These are phyloP conservation scores for Erythrobasidium hasegawianum DNA, from an alignment of 1,284 basidiomycete genomes.

Conservation along the genomic window DNA sequence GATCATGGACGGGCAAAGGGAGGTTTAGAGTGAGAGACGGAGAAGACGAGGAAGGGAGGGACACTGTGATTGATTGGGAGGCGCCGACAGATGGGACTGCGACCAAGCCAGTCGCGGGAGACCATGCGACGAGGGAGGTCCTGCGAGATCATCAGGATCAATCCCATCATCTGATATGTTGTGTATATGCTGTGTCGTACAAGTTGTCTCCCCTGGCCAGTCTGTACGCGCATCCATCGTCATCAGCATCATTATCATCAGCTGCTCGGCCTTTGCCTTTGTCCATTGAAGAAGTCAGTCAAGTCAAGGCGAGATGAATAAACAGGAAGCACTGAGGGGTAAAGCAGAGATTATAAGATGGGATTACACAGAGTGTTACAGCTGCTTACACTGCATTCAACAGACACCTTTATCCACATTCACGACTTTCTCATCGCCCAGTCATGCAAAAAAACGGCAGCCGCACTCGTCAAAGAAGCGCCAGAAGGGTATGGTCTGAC, in stretches of 20 bases:
- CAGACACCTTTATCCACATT: slow-evolving; percentile 55
- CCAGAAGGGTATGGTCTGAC: slow-evolving; percentile 23
- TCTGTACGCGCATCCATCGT: neutral
- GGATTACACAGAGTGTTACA: too few relatives aligned
- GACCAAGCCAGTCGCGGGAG: slow-evolving; percentile 13
- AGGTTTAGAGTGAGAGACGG: neutral
- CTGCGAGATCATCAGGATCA: too few relatives aligned
- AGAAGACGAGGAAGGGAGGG: neutral
- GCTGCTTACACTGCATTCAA: neutral
- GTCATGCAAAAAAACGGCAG: slow-evolving; percentile 58
- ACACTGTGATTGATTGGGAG: neutral
- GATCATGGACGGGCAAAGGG: neutral
- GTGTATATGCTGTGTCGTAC: neutral
- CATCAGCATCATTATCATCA: neutral
- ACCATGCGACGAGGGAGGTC: slow-evolving; percentile 24
- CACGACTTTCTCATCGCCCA: slow-evolving; percentile 65
- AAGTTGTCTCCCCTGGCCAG: too few relatives aligned
- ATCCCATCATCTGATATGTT: too few relatives aligned
- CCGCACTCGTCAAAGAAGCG: slow-evolving; percentile 41
- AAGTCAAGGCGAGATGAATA: neutral
- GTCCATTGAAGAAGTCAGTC: slow-evolving; percentile 5
- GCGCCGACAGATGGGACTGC: slow-evolving; percentile 12
- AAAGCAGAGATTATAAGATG: too few relatives aligned
- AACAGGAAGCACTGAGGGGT: too few relatives aligned
- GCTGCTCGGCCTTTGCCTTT: slow-evolving; percentile 15